Conservation (phyloP, 345 rosid genomes). For the Streptanthus diversifolius region DNA sequence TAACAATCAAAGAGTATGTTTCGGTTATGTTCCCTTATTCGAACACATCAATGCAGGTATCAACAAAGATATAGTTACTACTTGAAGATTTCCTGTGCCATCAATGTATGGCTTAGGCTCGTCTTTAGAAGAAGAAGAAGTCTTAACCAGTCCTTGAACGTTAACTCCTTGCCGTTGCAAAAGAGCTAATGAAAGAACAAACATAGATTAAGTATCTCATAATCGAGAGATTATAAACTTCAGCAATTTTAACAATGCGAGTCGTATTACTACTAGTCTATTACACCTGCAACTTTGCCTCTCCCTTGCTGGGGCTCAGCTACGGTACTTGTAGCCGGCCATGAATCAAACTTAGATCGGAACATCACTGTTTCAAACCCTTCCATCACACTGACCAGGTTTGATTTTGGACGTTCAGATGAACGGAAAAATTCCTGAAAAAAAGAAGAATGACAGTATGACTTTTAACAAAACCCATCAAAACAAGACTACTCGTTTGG, state of each 20-base stretch:
- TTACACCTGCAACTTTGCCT: slow-evolving; percentile 96
- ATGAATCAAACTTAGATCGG: slow-evolving; percentile 80
- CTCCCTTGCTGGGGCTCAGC: slow-evolving; percentile 91
- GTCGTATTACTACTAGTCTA: slow-evolving; percentile 3
- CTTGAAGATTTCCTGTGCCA: slow-evolving; percentile 94
- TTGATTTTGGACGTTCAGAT: slow-evolving; percentile 57
- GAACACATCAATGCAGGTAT: not conserved
- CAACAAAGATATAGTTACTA: slow-evolving; percentile 25
- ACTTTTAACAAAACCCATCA: slow-evolving; percentile 1
- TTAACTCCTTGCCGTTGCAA: slow-evolving; percentile 89
- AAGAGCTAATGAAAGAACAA: slow-evolving; percentile 49
- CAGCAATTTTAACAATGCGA: not conserved
- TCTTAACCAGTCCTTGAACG: slow-evolving; percentile 82
- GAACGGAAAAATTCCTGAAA: slow-evolving; percentile 60
- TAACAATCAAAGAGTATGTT: not conserved
- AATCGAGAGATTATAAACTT: not conserved
- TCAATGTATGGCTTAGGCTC: slow-evolving; percentile 87
- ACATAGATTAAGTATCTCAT: slow-evolving; percentile 5
- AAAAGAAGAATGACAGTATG: not conserved
- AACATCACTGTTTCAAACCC: slow-evolving; percentile 95
- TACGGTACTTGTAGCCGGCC: slow-evolving; percentile 65
- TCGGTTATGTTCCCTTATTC: slow-evolving; percentile 1
- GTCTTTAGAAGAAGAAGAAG: slow-evolving; percentile 65
- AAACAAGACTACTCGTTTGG: not conserved
- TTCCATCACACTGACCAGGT: slow-evolving; percentile 79